Conservation (phyloP, 257 asterid species). For the Nicotiana noctiflora region DNA sequence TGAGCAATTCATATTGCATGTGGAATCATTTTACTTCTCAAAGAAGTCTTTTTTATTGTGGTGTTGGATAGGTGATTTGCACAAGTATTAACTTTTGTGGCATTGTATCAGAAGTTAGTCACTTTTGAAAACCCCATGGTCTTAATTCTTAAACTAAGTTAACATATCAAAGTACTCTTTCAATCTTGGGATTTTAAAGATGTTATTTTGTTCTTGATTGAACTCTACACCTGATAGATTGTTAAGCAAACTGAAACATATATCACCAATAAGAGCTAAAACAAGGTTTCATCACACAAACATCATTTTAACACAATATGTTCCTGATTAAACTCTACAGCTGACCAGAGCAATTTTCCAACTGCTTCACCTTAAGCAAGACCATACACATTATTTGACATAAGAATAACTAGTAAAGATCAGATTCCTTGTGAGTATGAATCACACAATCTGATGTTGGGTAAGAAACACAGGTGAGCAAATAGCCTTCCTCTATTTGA, state of each 20-base stretch:
- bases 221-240: too few relatives aligned
- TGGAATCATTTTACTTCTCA: too few relatives aligned
- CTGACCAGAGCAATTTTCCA: neutral
- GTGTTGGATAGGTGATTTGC: too few relatives aligned
- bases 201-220: too few relatives aligned
- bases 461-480: conserved; percentile 74
- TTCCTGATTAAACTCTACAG: neutral
- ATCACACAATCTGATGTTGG: conserved; percentile 76
- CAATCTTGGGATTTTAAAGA: too few relatives aligned
- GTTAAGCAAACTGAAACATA: neutral
- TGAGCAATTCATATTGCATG: too few relatives aligned
- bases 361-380: neutral
- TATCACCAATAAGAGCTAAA: neutral
- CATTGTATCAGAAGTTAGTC: neutral
- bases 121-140: too few relatives aligned
- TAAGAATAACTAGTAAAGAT: conserved; percentile 37
- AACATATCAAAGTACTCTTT: too few relatives aligned
- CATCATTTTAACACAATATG: neutral
- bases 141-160: too few relatives aligned
- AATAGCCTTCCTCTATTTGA: conserved; percentile 48
- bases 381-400: conserved; percentile 3
- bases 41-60: too few relatives aligned
- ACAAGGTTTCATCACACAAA: neutral
- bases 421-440: conserved; percentile 75
- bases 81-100: neutral